Base-by-base conservation (phyloP, 176 grass and related monocot species). In the Phragmites australis region DNA sequence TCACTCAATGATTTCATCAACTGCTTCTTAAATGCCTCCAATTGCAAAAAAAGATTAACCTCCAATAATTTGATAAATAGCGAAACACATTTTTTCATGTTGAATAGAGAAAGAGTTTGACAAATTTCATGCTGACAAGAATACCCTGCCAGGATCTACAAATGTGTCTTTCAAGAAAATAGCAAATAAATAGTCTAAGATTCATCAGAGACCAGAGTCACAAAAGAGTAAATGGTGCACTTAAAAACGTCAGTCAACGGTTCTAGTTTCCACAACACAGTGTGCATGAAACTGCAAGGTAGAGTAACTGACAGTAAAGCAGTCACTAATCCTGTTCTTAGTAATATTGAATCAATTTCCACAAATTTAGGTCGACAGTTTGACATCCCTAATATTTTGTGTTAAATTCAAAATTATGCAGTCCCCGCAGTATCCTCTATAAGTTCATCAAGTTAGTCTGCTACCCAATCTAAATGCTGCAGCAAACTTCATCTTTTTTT, bases 1-100 rank as follows among this genome's bases (percentile, higher is more conserved):
- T 91, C 92, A 72, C 79, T 89, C 42, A 98, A 82, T 56, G 96
- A 94, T 75, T 93, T 77, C 88, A 95, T 87, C 78, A 98, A 83
- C 39, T 98, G 96, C 75, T 82, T 98, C 86, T 98, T 95, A 91
- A 98, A 98, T 61, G 88, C 88, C 68, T 94, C 92, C 83, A 98
- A 51, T 92, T 98, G 79, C 64, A 78, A 65, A 88, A 50, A 79
- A 68, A 53, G 27, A n/a, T 56, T 65, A 19, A 17, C 9, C 12
- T 65, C 53, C 9, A 47, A 52, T 75, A 81, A 76, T 47, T 55
- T 22, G 15, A 31, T 17, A 75, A 69, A 44, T 45, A 69, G 10
- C 3, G 8, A 37, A 52, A 13, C 1, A 26, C 17, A 63, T 34
- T 12, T 66, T 41, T 27, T 52, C 22, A 75, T 67, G 40, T 15